Evolutionary conservation across 2,329 filamentous ascomycete species (phyloP), one percentile per base, ranked within the genome.

Genomic region (Raffaelea ambrosiae): DNA sequence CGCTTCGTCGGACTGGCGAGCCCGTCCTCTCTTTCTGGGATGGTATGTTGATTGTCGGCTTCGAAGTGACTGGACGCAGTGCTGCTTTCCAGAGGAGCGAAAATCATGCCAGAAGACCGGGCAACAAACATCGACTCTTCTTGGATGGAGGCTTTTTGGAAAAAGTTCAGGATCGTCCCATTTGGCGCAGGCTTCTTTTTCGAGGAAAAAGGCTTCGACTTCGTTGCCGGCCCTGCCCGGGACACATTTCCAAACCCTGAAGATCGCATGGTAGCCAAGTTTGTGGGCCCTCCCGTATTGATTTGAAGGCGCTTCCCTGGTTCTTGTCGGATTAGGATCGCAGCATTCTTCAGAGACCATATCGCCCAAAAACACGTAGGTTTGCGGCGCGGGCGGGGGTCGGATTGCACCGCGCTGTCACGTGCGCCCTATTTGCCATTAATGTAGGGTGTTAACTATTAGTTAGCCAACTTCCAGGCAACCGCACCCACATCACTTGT

Each of bases 91-190:
- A 26, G 10, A 21, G 40, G 22, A 5, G 7, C 35, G 35, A 33
- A 20, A 22, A 20, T 31, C 18, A 16, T 46, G n/a, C 31, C 46
- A 1, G 38, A 40, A 16, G 40, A 26, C 8, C 41, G 48, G 10
- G 45, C 40, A 0, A 72, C 62, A 54, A 86, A 84, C 10, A 85
- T 71, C 19, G 71, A 69, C 48, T 81, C 68, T 52, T 83, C 73
- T 48, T 74, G 67, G 46, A 76, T 74, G 36, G 79, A 74, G 0
- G 77, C 71, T 59, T 87, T 88, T 58, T 85, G 81, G 60, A 89
- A 89, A 62, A 88, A 89, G 53, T 66, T 87, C 14, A 88, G 65
- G 29, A 88, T 88, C 53, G 81, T 88, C 16, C 11, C 29, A n/a
- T 46, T 47, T 10, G 46, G 40, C 10, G 49, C 23, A 7, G 40